Evolutionary conservation across 2,329 filamentous ascomycete species (phyloP), one percentile per base, ranked within the genome.

Genomic region (Cladorrhinum sp.): DNA sequence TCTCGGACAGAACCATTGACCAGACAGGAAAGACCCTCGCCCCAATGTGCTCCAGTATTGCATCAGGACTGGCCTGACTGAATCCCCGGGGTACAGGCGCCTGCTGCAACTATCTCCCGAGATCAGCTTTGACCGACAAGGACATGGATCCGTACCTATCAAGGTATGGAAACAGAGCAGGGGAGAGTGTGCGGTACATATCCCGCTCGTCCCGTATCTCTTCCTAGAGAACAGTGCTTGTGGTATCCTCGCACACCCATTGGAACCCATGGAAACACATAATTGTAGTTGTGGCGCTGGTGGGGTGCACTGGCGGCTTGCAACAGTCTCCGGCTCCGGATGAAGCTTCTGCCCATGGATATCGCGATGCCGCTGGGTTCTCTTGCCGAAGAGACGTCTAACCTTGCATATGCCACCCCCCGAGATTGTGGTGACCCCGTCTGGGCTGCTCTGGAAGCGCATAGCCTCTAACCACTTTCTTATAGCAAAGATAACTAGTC

Each of bases 361-460:
- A 61, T 67, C 59, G 63, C 62, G 64, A 67, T 66, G 55, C 62
- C 63, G 53, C 65, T 64, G 69, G 70, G 62, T 68, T 61, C 64
- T 64, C 65, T 68, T 69, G 67, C 68, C 68, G 66, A 68, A 63
- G 66, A 64, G 70, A 72, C 36, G 36, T 41, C 36, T 13, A 70
- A 64, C 68, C 68, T 69, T 74, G 71, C 72, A 75, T 74, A 69
- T 66, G 66, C 64, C n/a, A n/a, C n/a, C 73, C 70, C 10, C 73
- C 72, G 71, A 73, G 68, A 74, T 73, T 73, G 67, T 71, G 66
- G 70, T 16, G 66, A 67, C 65, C 32, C 48, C 55, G 59, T 62
- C 55, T 56, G 58, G 38, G 38, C 60, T 62, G 50, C 55, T 64
- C 59, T 70, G 55, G 55, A 22, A 58, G 62, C 72, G 72, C 72